Conservation (phyloP, 2,329 filamentous ascomycete species). For the Zalaria sp. region DNA sequence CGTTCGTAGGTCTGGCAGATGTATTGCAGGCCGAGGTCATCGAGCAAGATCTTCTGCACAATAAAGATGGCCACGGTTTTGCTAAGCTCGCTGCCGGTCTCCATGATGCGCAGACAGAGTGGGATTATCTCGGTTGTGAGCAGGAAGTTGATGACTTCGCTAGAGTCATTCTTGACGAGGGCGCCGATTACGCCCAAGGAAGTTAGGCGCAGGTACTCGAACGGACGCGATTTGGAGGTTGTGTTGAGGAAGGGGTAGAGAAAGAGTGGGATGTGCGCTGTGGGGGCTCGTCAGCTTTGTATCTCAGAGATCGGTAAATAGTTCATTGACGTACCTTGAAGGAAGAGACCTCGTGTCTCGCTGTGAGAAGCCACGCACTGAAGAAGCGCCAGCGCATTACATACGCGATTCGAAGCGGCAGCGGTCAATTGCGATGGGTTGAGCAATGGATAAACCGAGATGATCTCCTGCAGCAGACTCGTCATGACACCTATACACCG, state of each 20-base stretch:
- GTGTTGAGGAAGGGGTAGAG: conserved; percentile 98
- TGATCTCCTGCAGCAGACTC: conserved; percentile 91
- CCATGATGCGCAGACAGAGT: conserved; percentile 95
- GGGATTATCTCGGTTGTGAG: conserved; percentile 98
- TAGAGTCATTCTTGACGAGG: conserved; percentile 95
- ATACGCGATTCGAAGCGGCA: conserved; percentile 92
- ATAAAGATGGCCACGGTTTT: conserved; percentile 99
- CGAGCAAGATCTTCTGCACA: conserved; percentile 94
- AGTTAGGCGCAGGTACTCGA: conserved; percentile 91
- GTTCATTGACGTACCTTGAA: conserved; percentile 54
- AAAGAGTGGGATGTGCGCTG: conserved; percentile 93
- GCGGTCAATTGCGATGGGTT: conserved; percentile 95
- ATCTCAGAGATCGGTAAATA: background rate
- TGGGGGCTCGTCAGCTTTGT: conserved; percentile 6
- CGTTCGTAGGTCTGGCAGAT: conserved; percentile 98
- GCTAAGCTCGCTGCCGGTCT: conserved; percentile 93
- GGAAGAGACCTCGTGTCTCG: conserved; percentile 82
- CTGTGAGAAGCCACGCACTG: conserved; percentile 97
- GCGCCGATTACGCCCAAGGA: conserved; percentile 94
- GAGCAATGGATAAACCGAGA: conserved; percentile 91
- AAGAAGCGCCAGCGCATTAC: conserved; percentile 86
- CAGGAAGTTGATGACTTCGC: conserved; percentile 97
- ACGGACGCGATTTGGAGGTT: conserved; percentile 92
- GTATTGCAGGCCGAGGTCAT: conserved; percentile 93
- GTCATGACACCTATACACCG: conserved; percentile 79